A percentile compares a stretch with the other conserved stretches of the same genome.
These are phyloP conservation scores for Populus tomentosa DNA, from an alignment of 441 rosid species.

Conservation along the genomic window DNA sequence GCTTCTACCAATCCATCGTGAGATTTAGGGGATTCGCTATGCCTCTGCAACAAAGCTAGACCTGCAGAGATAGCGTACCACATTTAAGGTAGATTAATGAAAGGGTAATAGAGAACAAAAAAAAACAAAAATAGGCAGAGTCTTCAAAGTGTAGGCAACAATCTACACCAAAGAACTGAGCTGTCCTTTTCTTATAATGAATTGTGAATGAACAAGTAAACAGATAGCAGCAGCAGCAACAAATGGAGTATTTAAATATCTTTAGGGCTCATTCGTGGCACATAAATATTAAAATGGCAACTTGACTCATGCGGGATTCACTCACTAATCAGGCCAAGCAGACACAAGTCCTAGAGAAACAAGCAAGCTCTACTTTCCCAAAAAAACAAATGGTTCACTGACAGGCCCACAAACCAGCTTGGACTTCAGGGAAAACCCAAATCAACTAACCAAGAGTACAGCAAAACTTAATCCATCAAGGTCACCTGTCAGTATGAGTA, in stretches of 20 bases:
- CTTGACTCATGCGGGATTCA: neutral
- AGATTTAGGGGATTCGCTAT: constrained; percentile 32
- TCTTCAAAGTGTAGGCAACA: neutral
- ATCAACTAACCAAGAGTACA: neutral
- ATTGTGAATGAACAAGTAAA: neutral
- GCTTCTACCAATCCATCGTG: constrained; percentile 52
- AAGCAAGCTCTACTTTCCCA: neutral
- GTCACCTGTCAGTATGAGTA: neutral
- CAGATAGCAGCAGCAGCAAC: neutral
- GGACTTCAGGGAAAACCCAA: neutral
- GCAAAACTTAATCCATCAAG: neutral
- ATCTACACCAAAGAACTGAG: neutral
- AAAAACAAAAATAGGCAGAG: neutral
- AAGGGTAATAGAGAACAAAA: neutral
- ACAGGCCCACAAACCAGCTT: neutral
- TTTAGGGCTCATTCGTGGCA: neutral
- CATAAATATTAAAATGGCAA: neutral
- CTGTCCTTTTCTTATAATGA: neutral
- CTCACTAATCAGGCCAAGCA: neutral
- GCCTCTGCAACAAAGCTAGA: constrained; percentile 77
- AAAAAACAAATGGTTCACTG: neutral
- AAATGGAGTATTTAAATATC: neutral
- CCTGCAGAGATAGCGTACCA: constrained; percentile 41
- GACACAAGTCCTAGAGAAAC: neutral
- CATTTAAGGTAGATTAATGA: neutral